A percentile compares a stretch with the other conserved stretches of the same genome.
These are phyloP conservation scores for Scheffersomyces amazonensis DNA, from an alignment of 805 yeast genomes.

Conservation along the genomic window DNA sequence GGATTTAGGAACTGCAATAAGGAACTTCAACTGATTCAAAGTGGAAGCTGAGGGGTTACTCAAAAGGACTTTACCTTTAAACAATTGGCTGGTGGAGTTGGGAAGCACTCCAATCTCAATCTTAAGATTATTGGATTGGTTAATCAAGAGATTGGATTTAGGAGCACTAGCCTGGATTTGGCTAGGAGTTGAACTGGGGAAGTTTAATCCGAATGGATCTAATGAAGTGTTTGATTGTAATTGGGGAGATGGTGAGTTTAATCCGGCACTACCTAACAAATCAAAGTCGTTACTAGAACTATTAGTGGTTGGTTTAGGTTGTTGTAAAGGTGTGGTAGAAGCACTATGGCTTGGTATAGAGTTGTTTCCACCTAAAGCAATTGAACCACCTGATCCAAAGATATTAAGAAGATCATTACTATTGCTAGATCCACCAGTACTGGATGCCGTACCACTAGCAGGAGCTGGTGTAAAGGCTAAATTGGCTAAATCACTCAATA, in stretches of 20 bases:
- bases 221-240: constrained; percentile 24
- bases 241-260: constrained; percentile 41
- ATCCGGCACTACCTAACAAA: constrained; percentile 26
- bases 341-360: constrained; percentile 9
- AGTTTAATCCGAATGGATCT: constrained; percentile 40
- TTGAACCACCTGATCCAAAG: constrained; percentile 54
- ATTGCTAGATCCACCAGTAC: constrained; percentile 7
- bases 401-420: constrained; percentile 29
- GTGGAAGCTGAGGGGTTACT: constrained; percentile 48
- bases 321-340: constrained; percentile 5
- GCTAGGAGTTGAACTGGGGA: constrained; percentile 36
- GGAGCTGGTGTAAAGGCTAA: constrained; percentile 50
- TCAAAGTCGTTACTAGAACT: constrained; percentile 16
- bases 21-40: constrained; percentile 52
- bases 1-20: constrained; percentile 69
- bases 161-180: constrained; percentile 13
- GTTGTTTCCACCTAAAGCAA: constrained; percentile 27
- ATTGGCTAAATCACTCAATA: constrained; percentile 68
- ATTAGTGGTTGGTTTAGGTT: constrained; percentile 10
- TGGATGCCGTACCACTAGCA: not conserved
- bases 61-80: constrained; percentile 47
- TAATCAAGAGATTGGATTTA: constrained; percentile 26
- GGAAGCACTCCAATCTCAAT: constrained; percentile 45
- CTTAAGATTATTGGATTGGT: constrained; percentile 45
- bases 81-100: constrained; percentile 27